These are phyloP conservation scores for Paramecium pentaurelia DNA, from an alignment of 73 alveolate genomes.

Conservation along the genomic window DNA sequence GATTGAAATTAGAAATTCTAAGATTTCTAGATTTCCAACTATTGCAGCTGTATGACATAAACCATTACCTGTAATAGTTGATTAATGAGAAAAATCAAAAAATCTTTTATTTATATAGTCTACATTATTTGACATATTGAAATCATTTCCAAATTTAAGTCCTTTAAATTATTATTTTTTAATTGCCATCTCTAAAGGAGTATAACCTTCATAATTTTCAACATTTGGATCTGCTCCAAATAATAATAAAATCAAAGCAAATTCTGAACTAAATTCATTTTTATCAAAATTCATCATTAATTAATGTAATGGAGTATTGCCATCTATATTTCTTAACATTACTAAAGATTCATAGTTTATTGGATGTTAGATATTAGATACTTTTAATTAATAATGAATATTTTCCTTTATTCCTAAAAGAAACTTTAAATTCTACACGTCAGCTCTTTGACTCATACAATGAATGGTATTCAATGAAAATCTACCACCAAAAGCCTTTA, in stretches of 20 bases:
- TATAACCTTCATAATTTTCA: background rate
- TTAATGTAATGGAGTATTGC: constrained; percentile 13
- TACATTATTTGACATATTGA: background rate
- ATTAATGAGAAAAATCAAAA: background rate
- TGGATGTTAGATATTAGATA: background rate
- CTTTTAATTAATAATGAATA: background rate
- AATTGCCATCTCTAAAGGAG: constrained; percentile 5
- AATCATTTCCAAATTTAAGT: background rate
- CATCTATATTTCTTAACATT: background rate
- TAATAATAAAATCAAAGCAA: background rate
- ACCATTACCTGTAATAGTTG: background rate
- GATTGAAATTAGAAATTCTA: constrained; percentile 46
- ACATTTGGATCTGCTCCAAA: constrained; percentile 32
- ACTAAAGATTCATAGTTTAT: background rate
- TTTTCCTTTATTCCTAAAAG: background rate
- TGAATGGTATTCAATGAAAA: constrained; percentile 63
- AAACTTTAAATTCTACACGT: constrained; percentile 55
- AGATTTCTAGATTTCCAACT: constrained; percentile 69
- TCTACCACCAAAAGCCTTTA: constrained; percentile 70
- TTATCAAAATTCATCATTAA: constrained; percentile 1
- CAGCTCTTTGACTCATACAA: constrained; percentile 64
- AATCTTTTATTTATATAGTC: background rate
- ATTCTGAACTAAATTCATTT: background rate
- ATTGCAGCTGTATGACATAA: constrained; percentile 66
- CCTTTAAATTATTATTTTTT: background rate